Evolutionary conservation across 345 rosid species (phyloP).

Genomic region (Pistacia vera): DNA sequence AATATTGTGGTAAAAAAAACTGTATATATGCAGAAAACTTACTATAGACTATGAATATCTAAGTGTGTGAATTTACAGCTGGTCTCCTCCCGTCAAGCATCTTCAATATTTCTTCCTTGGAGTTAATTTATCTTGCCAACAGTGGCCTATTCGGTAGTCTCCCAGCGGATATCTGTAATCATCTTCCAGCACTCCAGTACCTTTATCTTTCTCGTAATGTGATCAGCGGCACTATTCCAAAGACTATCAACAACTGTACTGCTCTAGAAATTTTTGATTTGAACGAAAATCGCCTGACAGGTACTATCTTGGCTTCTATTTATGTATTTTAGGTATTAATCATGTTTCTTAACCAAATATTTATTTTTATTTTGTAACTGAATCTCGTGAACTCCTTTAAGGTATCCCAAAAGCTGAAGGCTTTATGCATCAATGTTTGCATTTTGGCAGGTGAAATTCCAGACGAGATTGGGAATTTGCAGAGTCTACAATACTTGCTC

Average conservation of each 20-base stretch:
- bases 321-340: too few species aligned
- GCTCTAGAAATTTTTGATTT: background rate
- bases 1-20: too few species aligned
- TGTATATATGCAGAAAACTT: too few species aligned
- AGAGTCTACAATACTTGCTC: background rate
- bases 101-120: background rate
- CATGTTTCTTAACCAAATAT: too few species aligned
- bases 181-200: background rate
- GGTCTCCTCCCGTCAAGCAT: background rate
- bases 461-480: conserved; percentile 16
- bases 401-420: too few species aligned
- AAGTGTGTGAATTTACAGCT: too few species aligned
- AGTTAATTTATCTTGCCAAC: background rate
- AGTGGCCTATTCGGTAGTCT: background rate
- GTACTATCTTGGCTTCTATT: background rate
- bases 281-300: background rate
- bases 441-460: conserved; percentile 23
- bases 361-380: too few species aligned
- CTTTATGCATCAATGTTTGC: background rate
- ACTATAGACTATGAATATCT: too few species aligned
- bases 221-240: background rate
- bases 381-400: too few species aligned
- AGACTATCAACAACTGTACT: background rate
- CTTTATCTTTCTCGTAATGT: background rate
- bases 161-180: background rate